Percentiles rank a stretch among this genome's conserved stretches.
phyloP scores from a whole-genome alignment of 208 protist species.

The Leishmania amazonensis region DNA sequence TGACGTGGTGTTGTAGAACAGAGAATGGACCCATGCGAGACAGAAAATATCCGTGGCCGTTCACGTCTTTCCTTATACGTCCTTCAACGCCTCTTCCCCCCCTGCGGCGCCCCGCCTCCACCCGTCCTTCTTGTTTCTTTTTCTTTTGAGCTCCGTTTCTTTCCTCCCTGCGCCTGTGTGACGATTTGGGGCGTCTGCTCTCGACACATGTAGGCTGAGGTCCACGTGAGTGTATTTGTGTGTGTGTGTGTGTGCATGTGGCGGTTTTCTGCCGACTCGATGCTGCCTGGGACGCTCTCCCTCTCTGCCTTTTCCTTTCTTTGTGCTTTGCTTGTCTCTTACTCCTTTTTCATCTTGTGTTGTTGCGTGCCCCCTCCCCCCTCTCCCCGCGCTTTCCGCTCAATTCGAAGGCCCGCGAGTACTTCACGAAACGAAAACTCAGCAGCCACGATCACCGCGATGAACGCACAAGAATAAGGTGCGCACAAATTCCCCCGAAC shows the following conservation, averaged over 20 bases:
- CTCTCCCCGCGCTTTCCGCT: too few species aligned
- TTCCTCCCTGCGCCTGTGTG: constrained; percentile 7
- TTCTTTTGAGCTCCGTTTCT: not conserved
- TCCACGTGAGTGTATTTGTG: too few species aligned
- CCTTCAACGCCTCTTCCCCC: not conserved
- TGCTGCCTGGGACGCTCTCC: not conserved
- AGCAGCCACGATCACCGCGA: too few species aligned
- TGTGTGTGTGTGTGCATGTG: too few species aligned
- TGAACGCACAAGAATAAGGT: too few species aligned
- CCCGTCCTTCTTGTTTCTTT: constrained; percentile 1
- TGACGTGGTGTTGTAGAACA: not conserved
- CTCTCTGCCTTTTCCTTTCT: not conserved
- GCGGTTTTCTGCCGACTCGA: not conserved
- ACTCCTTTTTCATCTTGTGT: not conserved
- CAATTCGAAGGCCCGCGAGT: not conserved
- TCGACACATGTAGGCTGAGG: not conserved
- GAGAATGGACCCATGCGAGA: not conserved
- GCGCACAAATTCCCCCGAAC: not conserved
- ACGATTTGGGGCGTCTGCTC: not conserved
- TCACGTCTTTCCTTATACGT: not conserved
- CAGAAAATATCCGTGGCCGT: not conserved
- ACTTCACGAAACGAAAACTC: not conserved
- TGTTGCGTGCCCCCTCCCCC: too few species aligned
- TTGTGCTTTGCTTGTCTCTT: not conserved
- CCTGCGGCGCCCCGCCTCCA: not conserved